Conservation (phyloP, 345 rosid genomes). For the Eucalyptus regnans region DNA sequence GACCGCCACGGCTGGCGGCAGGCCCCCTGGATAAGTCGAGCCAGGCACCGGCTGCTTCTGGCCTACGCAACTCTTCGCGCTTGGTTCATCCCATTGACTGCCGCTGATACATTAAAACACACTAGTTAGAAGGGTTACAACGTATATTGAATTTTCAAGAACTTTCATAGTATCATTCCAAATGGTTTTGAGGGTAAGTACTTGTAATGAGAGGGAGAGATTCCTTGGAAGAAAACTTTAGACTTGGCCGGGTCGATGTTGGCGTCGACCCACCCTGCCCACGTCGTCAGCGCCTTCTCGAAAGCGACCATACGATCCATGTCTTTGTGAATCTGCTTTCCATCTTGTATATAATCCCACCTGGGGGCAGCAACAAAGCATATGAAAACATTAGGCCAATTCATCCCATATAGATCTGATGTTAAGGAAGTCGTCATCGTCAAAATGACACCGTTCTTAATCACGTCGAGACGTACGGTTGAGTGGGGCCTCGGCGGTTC, state of each 20-base stretch:
- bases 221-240: constrained; percentile 64
- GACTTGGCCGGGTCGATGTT: constrained; percentile 45
- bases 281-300: constrained; percentile 51
- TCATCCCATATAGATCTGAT: not conserved
- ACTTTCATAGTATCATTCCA: not conserved
- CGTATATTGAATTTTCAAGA: not conserved
- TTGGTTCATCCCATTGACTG: constrained; percentile 41
- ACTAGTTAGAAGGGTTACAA: too few species aligned
- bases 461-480: constrained; percentile 31
- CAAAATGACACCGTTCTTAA: not conserved
- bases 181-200: not conserved
- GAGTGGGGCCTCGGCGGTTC: constrained; percentile 57
- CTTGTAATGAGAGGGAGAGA: constrained; percentile 82
- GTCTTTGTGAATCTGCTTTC: constrained; percentile 29
- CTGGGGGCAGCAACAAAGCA: constrained; percentile 13
- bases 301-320: constrained; percentile 74
- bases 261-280: constrained; percentile 69
- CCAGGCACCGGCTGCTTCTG: constrained; percentile 55
- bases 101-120: constrained; percentile 24
- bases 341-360: constrained; percentile 59
- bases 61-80: constrained; percentile 43
- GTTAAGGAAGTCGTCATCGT: not conserved
- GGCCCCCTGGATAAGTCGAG: constrained; percentile 50
- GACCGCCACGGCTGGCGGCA: constrained; percentile 41
- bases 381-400: not conserved